Evolutionary conservation across 805 yeast species (phyloP), one percentile per base, ranked within the genome.

Genomic region (Cyberlindnera mrakii): DNA sequence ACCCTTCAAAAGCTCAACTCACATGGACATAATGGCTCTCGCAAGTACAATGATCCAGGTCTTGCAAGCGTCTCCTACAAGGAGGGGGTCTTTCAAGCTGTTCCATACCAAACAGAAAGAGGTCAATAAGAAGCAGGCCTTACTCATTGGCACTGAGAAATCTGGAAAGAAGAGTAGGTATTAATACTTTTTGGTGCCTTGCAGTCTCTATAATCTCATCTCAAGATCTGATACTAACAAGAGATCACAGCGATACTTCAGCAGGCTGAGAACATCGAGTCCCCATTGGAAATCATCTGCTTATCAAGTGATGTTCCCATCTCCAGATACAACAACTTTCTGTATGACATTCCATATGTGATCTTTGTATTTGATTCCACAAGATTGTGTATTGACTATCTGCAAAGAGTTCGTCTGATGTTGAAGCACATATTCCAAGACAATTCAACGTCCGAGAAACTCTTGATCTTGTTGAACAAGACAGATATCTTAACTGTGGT

Each of bases 331-430:
- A 45, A 47, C 27, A 54, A 54, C 39, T 52, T 54, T 37, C 29
- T 52, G 5, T 52, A 36, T 32, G 53, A 54, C 27, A 49, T 49
- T 0, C 43, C 47, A 6, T 43, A 38, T 25, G 40, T 53, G 9
- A 49, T 54, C 3, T 48, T 54, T 16, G 52, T 55, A 1, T 33
- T 53, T 13, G 59, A 55, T 37, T 50, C 54, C 14, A 52, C 59
- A 3, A 37, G 40, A 33, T 27, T 46, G 8, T 27, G 40, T 0
- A 20, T 49, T 9, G 35, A 47, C 2, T 55, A 53, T 36, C 27
- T 50, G 9, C 25, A 42, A 11, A 18, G 45, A 16, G 44, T 44
- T 16, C 14, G 27, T 2, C 37, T 41, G 30, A 46, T 44, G 25
- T 30, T 48, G 6, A 20, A 35, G 17, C 38, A 42, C 17, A 15